phyloP scores from a whole-genome alignment of 768 basidiomycete genomes.

The Tulasnella sp. region DNA sequence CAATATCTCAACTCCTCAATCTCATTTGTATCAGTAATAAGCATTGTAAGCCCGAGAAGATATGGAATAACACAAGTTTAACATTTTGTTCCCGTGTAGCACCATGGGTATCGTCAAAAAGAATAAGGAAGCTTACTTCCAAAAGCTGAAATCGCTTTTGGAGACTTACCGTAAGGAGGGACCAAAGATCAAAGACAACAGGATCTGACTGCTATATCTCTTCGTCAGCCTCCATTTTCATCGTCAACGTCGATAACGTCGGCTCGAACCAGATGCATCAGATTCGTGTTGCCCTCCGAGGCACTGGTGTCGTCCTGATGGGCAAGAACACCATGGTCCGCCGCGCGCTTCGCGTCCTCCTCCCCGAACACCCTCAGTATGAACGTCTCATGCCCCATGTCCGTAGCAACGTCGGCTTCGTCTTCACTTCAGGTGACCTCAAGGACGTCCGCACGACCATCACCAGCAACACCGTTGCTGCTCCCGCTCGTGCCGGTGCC shows the following conservation, averaged over 20 bases:
- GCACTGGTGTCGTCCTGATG: constrained; percentile 95
- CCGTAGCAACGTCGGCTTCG: constrained; percentile 98
- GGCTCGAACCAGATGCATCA: constrained; percentile 99
- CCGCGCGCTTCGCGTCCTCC: constrained; percentile 88
- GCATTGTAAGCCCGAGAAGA: constrained; percentile 26
- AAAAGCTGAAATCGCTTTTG: constrained; percentile 88
- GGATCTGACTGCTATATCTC: neutral
- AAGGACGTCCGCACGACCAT: constrained; percentile 93
- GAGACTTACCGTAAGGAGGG: constrained; percentile 69
- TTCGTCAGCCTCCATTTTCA: constrained; percentile 84
- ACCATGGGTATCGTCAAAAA: constrained; percentile 85
- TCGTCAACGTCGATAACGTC: constrained; percentile 99
- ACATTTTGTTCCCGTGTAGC: constrained; percentile 26
- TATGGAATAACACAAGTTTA: constrained; percentile 22
- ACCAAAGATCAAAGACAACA: neutral
- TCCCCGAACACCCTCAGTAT: constrained; percentile 84
- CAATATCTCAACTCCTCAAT: constrained; percentile 2
- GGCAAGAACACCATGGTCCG: constrained; percentile 99
- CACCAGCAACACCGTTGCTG: constrained; percentile 93
- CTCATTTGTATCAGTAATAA: constrained; percentile 32
- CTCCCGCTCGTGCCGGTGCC: constrained; percentile 97
- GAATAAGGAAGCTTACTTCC: constrained; percentile 87
- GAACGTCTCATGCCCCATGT: constrained; percentile 94
- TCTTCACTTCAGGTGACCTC: constrained; percentile 87
- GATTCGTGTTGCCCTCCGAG: constrained; percentile 90